A percentile compares a stretch with the other conserved stretches of the same genome.
These are phyloP conservation scores for Blakeslea trispora DNA, from an alignment of 371 early-diverging fungal genomes.

Conservation along the genomic window DNA sequence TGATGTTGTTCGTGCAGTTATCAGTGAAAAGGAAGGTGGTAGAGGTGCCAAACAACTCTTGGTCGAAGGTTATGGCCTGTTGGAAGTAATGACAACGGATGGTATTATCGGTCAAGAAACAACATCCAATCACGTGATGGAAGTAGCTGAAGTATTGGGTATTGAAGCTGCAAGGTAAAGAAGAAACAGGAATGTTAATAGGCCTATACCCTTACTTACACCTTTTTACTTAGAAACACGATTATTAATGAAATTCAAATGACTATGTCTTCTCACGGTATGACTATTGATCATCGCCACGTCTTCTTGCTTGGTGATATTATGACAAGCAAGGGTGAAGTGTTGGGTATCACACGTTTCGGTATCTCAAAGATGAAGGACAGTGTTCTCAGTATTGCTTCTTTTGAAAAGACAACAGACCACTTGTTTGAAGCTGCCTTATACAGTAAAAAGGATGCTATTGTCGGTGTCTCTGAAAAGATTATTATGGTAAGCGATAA, in stretches of 20 bases:
- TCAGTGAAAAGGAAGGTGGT: constrained; percentile 70
- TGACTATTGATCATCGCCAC: constrained; percentile 98
- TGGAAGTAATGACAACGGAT: constrained; percentile 88
- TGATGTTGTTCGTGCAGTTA: constrained; percentile 86
- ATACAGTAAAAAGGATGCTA: constrained; percentile 88
- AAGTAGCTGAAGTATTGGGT: constrained; percentile 91
- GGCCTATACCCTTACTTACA: no score
- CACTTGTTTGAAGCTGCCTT: constrained; percentile 98
- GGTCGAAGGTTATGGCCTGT: constrained; percentile 96
- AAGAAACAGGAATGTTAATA: no score
- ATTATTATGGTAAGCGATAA: constrained; percentile 86
- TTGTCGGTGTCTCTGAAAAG: constrained; percentile 98
- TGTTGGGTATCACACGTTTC: constrained; percentile 98
- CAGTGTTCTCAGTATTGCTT: constrained; percentile 99
- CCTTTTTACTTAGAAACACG: constrained; percentile 45
- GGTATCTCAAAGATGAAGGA: constrained; percentile 99
- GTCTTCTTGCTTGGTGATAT: constrained; percentile 98
- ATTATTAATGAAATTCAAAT: constrained; percentile 89
- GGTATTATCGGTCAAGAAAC: constrained; percentile 84
- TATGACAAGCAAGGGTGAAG: constrained; percentile 99
- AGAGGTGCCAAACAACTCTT: constrained; percentile 68
- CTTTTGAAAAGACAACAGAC: constrained; percentile 99
- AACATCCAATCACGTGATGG: constrained; percentile 94
- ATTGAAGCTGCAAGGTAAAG: constrained; percentile 73
- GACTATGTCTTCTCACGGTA: constrained; percentile 90